A percentile compares a stretch with the other conserved stretches of the same genome.
Evolutionary conservation across 108 stramenopile species (phyloP).

Genomic region (Cyclostephanos tholiformis): DNA sequence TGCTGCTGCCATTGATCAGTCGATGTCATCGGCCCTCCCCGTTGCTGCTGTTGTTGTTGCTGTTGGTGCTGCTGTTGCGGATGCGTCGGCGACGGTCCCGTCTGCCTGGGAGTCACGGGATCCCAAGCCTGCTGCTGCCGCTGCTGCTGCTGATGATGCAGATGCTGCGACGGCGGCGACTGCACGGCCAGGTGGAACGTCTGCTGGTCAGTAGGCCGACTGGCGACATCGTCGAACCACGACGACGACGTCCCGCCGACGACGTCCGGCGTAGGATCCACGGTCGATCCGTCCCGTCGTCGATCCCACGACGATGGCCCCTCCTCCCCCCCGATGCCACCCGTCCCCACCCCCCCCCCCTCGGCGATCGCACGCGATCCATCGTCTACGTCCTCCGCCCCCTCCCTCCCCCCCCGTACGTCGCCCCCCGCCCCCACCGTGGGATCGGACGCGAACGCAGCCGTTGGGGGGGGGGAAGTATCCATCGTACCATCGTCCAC

Average conservation of each 20-base stretch:
- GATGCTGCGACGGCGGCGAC: slow-evolving; percentile 11
- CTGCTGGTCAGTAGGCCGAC: background rate
- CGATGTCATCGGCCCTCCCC: background rate
- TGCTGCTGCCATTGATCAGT: slow-evolving; percentile 20
- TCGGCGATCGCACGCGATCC: too few relatives aligned
- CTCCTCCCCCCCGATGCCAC: too few relatives aligned
- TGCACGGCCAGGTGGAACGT: background rate
- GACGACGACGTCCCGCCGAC: background rate
- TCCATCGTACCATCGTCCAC: too few relatives aligned
- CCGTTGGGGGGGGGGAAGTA: too few relatives aligned
- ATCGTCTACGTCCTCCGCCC: too few relatives aligned
- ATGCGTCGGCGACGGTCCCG: background rate
- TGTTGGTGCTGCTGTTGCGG: slow-evolving; percentile 1
- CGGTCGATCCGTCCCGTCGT: too few relatives aligned
- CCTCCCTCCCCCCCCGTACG: too few relatives aligned
- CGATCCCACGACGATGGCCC: too few relatives aligned
- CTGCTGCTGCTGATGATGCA: background rate
- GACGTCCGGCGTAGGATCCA: too few relatives aligned
- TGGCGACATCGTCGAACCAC: background rate
- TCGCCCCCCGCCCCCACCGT: too few relatives aligned
- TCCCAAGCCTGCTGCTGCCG: slow-evolving; percentile 14
- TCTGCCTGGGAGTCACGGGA: background rate
- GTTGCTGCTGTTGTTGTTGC: slow-evolving; percentile 12
- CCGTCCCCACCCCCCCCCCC: too few relatives aligned
- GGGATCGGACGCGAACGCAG: too few relatives aligned